A percentile compares a stretch with the other conserved stretches of the same genome.
Evolutionary conservation across 2,329 filamentous ascomycete genomes (phyloP).

Genomic region (Aspergillus proliferans): DNA sequence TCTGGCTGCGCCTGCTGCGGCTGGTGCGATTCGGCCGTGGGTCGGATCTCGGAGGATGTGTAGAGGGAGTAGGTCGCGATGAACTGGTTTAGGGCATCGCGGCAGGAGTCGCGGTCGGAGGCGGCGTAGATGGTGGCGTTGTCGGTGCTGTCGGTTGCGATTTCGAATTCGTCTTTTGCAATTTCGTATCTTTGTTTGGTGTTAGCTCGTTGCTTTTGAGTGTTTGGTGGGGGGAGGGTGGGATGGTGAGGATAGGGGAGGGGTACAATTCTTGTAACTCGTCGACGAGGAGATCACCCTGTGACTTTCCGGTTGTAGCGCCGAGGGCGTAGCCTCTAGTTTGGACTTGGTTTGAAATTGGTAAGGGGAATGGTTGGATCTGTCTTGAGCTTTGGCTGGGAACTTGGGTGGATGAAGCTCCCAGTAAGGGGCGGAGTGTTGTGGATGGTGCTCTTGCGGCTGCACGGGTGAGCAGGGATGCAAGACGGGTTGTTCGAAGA

Average conservation of each 20-base stretch:
- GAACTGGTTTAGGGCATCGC: constrained; percentile 40
- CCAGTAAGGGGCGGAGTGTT: too few relatives aligned
- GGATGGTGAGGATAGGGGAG: background rate
- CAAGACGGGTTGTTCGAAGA: background rate
- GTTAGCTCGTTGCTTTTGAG: constrained; percentile 4
- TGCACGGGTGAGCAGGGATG: background rate
- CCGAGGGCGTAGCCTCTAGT: background rate
- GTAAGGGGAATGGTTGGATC: background rate
- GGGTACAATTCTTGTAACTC: constrained; percentile 33
- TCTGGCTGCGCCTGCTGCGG: constrained; percentile 2
- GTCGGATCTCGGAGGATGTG: constrained; percentile 12
- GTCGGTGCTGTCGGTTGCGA: constrained; percentile 43
- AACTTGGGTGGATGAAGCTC: background rate
- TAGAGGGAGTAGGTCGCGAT: constrained; percentile 30
- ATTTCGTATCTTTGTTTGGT: constrained; percentile 33
- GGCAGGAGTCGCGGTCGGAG: constrained; percentile 41
- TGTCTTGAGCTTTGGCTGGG: background rate
- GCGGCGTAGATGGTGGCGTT: constrained; percentile 41
- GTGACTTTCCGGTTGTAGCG: constrained; percentile 16
- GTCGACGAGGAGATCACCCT: constrained; percentile 29
- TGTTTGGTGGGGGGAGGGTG: background rate
- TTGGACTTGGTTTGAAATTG: background rate
- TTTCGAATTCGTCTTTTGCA: constrained; percentile 46
- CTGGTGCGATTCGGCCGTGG: constrained; percentile 4
- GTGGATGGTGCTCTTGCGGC: background rate